A percentile compares a stretch with the other conserved stretches of the same genome.
phyloP scores from a whole-genome alignment of 805 yeast species.

The Wickerhamiella occidentalis region DNA sequence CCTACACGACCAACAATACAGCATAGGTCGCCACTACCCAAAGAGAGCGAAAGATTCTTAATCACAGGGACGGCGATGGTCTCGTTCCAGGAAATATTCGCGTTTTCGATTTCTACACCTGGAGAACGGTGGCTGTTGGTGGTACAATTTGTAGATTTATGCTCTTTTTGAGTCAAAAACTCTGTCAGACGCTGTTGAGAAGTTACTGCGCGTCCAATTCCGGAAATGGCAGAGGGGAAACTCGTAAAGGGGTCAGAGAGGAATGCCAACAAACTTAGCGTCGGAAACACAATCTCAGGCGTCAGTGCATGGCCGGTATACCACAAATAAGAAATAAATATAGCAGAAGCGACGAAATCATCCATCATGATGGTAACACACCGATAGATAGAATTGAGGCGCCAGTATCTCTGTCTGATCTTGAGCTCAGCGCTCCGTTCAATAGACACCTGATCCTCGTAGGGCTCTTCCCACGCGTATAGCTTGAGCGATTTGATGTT shows the following conservation, averaged over 20 bases:
- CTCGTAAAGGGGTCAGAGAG: constrained; percentile 28
- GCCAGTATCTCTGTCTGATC: constrained; percentile 38
- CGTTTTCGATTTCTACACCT: constrained; percentile 10
- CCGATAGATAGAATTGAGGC: constrained; percentile 62
- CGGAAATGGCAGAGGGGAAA: constrained; percentile 15
- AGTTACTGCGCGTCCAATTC: constrained; percentile 14
- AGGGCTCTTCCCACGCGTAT: constrained; percentile 81
- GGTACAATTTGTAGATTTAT: constrained; percentile 9
- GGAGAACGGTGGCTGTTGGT: constrained; percentile 3
- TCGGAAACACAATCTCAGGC: constrained; percentile 71
- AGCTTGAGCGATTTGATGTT: constrained; percentile 78
- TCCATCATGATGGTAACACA: constrained; percentile 77
- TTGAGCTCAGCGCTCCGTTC: constrained; percentile 50
- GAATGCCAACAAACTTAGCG: constrained; percentile 48
- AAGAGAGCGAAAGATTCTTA: constrained; percentile 46
- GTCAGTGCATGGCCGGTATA: constrained; percentile 53
- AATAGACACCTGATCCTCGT: constrained; percentile 40
- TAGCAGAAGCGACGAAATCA: constrained; percentile 69
- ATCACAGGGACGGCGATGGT: constrained; percentile 29
- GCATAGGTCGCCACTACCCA: constrained; percentile 63
- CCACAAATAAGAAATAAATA: constrained; percentile 67
- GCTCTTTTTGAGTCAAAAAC: constrained; percentile 17
- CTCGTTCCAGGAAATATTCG: constrained; percentile 15
- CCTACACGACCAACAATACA: constrained; percentile 90
- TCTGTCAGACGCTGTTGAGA: constrained; percentile 18